These are phyloP conservation scores for Centaurea solstitialis DNA, from an alignment of 129 eudicot species.

Conservation along the genomic window DNA sequence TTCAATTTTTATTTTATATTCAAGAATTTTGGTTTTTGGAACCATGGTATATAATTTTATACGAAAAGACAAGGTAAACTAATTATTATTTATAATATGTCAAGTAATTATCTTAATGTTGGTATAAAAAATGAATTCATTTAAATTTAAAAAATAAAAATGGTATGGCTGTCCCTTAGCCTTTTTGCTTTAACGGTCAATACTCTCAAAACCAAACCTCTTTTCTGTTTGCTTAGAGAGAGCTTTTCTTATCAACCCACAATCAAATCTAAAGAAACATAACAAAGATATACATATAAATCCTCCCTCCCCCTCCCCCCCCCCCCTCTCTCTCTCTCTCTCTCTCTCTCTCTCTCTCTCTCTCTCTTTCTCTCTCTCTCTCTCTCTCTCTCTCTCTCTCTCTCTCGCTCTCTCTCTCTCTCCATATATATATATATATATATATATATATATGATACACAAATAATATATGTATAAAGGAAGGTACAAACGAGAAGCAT, in stretches of 20 bases:
- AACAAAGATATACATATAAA: not conserved
- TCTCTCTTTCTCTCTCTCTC: conserved; percentile 25
- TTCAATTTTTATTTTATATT: not conserved
- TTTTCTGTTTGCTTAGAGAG: conserved; percentile 17
- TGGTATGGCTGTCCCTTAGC: no score
- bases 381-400: not conserved
- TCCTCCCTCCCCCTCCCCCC: conserved; percentile 18
- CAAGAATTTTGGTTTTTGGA: not conserved
- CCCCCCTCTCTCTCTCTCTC: no score
- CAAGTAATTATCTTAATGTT: not conserved
- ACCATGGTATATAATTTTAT: not conserved
- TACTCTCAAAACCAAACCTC: conserved; percentile 40
- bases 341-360: no score
- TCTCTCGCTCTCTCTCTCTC: no score
- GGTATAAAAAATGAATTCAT: not conserved
- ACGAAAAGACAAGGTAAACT: not conserved
- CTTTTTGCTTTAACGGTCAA: conserved; percentile 70
- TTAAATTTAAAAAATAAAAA: not conserved
- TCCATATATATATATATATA: conserved; percentile 19
- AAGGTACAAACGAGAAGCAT: no score
- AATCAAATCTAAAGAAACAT: not conserved
- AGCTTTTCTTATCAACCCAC: conserved; percentile 23
- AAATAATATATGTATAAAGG: no score
- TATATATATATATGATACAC: not conserved
- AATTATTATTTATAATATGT: not conserved